phyloP scores from a whole-genome alignment of 1,139 yeast species.

The Candida sojae region DNA sequence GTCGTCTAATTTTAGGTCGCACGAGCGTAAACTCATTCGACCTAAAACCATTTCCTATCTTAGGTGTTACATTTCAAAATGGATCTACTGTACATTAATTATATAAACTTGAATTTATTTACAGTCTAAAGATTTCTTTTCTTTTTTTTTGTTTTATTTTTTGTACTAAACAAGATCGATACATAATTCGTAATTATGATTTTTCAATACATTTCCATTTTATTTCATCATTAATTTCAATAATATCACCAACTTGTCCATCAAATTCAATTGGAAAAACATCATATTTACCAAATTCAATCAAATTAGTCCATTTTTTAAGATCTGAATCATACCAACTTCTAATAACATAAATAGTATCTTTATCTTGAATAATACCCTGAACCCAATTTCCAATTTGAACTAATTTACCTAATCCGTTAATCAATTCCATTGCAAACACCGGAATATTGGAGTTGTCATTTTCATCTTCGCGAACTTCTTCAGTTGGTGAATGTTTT shows the following conservation, averaged over 20 bases:
- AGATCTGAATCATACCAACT: slow-evolving; percentile 18
- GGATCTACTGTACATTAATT: too few relatives aligned
- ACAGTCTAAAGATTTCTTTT: too few relatives aligned
- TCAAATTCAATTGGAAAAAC: slow-evolving; percentile 26
- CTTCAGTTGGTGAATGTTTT: slow-evolving; percentile 27
- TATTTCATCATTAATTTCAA: neutral
- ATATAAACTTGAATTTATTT: too few relatives aligned
- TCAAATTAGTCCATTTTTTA: slow-evolving; percentile 25
- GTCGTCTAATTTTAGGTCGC: too few relatives aligned
- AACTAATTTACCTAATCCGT: slow-evolving; percentile 44
- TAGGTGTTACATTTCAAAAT: too few relatives aligned
- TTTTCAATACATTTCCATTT: slow-evolving; percentile 9
- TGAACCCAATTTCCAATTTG: slow-evolving; percentile 57
- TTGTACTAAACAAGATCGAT: too few relatives aligned
- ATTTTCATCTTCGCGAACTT: slow-evolving; percentile 26
- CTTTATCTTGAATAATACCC: slow-evolving; percentile 46
- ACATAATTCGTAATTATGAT: neutral
- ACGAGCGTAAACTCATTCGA: too few relatives aligned
- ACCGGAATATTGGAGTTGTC: neutral
- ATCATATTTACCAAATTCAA: slow-evolving; percentile 26
- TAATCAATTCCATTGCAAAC: slow-evolving; percentile 22
- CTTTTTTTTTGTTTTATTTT: too few relatives aligned
- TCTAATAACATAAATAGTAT: slow-evolving; percentile 31
- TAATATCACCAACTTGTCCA: slow-evolving; percentile 17
- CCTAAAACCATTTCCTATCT: too few relatives aligned